Evolutionary conservation across 768 basidiomycete genomes (phyloP).

Genomic region (Rhodotorula toruloides): DNA sequence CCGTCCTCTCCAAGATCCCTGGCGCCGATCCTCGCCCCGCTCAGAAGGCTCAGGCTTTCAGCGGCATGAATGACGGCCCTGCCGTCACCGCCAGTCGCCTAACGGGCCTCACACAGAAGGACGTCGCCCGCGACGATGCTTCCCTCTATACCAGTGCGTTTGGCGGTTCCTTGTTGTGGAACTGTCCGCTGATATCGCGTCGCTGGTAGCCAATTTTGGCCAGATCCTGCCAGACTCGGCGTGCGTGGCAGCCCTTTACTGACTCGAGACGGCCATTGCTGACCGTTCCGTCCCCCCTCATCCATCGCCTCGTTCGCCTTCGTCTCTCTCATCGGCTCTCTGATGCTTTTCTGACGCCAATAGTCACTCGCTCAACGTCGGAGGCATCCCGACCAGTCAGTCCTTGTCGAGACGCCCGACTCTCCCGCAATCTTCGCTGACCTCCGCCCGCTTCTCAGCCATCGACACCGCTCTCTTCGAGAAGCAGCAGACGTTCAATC

Average conservation of each 20-base stretch:
- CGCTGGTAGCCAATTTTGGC: constrained; percentile 45
- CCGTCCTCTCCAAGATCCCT: constrained; percentile 37
- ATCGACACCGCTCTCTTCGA: constrained; percentile 44
- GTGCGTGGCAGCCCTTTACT: not conserved
- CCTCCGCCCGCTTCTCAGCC: too few relatives aligned
- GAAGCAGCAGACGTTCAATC: constrained; percentile 46
- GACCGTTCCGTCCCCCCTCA: too few relatives aligned
- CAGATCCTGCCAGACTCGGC: constrained; percentile 44
- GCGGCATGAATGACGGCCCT: constrained; percentile 45
- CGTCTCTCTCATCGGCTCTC: too few relatives aligned
- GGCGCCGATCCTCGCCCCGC: constrained; percentile 45
- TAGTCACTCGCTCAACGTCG: constrained; percentile 1
- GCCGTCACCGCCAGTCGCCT: constrained; percentile 43
- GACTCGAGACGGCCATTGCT: not conserved
- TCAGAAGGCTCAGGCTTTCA: constrained; percentile 43
- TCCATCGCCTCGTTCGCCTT: too few relatives aligned
- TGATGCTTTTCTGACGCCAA: too few relatives aligned
- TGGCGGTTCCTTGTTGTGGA: too few relatives aligned
- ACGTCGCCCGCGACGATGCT: constrained; percentile 41
- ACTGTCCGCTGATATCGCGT: not conserved
- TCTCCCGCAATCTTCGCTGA: too few relatives aligned
- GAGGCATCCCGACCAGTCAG: constrained; percentile 5
- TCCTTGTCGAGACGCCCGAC: too few relatives aligned
- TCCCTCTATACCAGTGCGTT: constrained; percentile 31
- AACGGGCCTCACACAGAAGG: constrained; percentile 42